A percentile compares a stretch with the other conserved stretches of the same genome.
Evolutionary conservation across 129 eudicot genomes (phyloP).

Genomic region (Chrysanthemum makinoi): DNA sequence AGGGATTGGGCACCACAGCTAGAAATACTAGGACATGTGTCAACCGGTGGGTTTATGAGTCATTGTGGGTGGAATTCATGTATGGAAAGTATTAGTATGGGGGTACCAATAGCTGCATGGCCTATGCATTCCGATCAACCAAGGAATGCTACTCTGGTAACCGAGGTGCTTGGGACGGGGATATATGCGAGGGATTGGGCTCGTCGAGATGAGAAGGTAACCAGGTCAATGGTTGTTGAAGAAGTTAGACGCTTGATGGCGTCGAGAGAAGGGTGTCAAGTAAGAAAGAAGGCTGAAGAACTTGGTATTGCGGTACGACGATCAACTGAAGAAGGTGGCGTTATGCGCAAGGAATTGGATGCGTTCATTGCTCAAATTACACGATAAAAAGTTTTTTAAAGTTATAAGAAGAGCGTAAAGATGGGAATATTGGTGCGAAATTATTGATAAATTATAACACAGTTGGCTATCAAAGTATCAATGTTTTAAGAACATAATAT

Average conservation of each 20-base stretch:
- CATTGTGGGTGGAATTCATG: slow-evolving; percentile 34
- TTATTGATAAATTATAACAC: no score
- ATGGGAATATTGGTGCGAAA: no score
- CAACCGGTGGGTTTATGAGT: no score
- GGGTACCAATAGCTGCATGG: slow-evolving; percentile 49
- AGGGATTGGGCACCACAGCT: slow-evolving; percentile 36
- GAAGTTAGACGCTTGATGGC: slow-evolving; percentile 34
- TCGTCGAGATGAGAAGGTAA: slow-evolving; percentile 24
- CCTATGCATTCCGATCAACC: slow-evolving; percentile 47
- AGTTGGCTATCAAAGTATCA: no score
- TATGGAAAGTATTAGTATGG: slow-evolving; percentile 39
- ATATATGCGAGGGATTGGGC: slow-evolving; percentile 31
- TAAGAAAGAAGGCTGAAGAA: slow-evolving; percentile 28
- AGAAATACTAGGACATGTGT: slow-evolving; percentile 33
- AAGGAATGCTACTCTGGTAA: slow-evolving; percentile 14
- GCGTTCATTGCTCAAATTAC: slow-evolving; percentile 27
- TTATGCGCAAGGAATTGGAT: slow-evolving; percentile 33
- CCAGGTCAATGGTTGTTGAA: slow-evolving; percentile 13
- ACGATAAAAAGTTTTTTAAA: neutral
- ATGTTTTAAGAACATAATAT: no score
- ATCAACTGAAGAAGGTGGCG: slow-evolving; percentile 22
- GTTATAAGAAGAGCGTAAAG: no score
- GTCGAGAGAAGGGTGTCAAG: slow-evolving; percentile 25
- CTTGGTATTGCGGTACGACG: slow-evolving; percentile 17
- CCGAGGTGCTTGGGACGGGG: slow-evolving; percentile 27